Conservation (phyloP, 768 basidiomycete species). For the Hemileccinum rubropunctum region DNA sequence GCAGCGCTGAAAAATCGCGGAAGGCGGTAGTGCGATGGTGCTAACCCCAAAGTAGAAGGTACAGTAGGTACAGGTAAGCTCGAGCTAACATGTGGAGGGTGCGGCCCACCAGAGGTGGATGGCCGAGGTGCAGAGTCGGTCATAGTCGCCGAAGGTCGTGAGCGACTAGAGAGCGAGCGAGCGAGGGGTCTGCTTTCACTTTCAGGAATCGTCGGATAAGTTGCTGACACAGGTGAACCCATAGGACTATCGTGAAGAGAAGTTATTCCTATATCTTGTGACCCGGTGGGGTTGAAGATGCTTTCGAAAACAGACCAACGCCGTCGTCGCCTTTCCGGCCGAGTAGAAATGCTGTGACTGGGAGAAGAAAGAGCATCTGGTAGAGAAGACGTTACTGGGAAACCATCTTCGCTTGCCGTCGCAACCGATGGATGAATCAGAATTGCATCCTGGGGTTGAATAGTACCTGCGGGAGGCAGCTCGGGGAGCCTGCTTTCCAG, state of each 20-base stretch:
- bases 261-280: slow-evolving; percentile 27
- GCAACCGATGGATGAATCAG: slow-evolving; percentile 49
- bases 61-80: slow-evolving; percentile 24
- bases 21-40: slow-evolving; percentile 60
- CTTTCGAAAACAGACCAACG: slow-evolving; percentile 73
- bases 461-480: slow-evolving; percentile 66
- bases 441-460: slow-evolving; percentile 66
- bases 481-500: slow-evolving; percentile 78
- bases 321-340: slow-evolving; percentile 47
- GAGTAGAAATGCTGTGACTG: slow-evolving; percentile 30
- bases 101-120: slow-evolving; percentile 34
- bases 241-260: slow-evolving; percentile 19
- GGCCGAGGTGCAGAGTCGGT: slow-evolving; percentile 25
- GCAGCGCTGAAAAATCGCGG: slow-evolving; percentile 70
- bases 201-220: slow-evolving; percentile 20
- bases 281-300: slow-evolving; percentile 32
- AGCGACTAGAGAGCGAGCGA: slow-evolving; percentile 27
- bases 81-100: slow-evolving; percentile 20
- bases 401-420: slow-evolving; percentile 41
- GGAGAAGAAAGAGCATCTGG: slow-evolving; percentile 41
- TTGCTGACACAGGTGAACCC: slow-evolving; percentile 17
- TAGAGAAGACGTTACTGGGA: slow-evolving; percentile 43
- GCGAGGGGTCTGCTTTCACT: slow-evolving; percentile 17
- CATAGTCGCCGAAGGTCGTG: slow-evolving; percentile 13
- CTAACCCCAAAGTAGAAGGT: slow-evolving; percentile 29